Base-by-base conservation (phyloP, 176 grass and related monocot genomes). In the Stipa capillata region DNA sequence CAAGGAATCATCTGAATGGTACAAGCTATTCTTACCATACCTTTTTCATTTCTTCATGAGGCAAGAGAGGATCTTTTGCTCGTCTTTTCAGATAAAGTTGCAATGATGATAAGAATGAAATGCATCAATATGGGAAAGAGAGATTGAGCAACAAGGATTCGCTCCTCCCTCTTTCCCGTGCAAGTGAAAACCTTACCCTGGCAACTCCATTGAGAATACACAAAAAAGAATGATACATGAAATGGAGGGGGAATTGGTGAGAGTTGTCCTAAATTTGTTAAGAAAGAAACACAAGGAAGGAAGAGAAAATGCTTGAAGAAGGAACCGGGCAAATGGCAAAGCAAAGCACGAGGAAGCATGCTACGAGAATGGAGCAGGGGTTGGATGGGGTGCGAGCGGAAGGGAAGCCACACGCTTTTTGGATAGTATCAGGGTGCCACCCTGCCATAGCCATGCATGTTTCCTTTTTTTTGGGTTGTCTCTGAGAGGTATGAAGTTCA, bases 361-460 rank as follows among this genome's bases (percentile, higher is more conserved):
- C 81, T 57, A 79, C 41, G 4, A 25, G 43, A 52, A 84, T 56
- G 62, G 62, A 76, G 70, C 23, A 35, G 27, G 32, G 40, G 40
- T 40, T 40, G 23, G 40, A 48, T 59, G 59, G 54, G 48, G 52
- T 68, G 65, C 24, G 35, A 69, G 44, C 61, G 2, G 10, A 84
- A 79, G 27, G 62, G 62, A 81, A 81, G 82, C 87, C 82, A 85
- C 87, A 89, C 76, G 85, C 62, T 85, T 89, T 81, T 81, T 89
- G 82, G 76, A 58, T 42, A 79, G 32, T 16, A 14, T 78, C 11
- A 71, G 21, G 79, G 36, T 72, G 54, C 15, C 72, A 36, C 29
- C 15, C 9, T 47, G 42, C 51, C 44, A 69, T 80, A 42, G 29
- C 73, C 76, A 80, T 36, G 21, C 87, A 80, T 68, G 52, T 64